Evolutionary conservation across 768 basidiomycete genomes (phyloP).

Genomic region (Russula vinacea): DNA sequence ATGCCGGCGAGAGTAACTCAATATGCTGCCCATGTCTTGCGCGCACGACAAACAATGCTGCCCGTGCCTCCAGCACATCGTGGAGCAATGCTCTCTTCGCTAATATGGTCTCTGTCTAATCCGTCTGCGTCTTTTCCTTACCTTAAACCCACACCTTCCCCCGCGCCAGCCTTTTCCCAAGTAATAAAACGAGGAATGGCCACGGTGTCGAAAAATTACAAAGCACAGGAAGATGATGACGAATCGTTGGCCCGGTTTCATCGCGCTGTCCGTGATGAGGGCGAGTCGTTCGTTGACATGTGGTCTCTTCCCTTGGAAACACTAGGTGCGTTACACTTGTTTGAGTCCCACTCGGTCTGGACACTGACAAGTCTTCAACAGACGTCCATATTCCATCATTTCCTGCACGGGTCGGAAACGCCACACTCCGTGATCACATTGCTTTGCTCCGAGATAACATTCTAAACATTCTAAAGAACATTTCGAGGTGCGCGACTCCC

Average conservation of each 20-base stretch:
- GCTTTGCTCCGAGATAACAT: constrained; percentile 18
- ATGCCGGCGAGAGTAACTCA: constrained; percentile 23
- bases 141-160: constrained; percentile 12
- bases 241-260: constrained; percentile 19
- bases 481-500: constrained; percentile 22
- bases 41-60: constrained; percentile 2
- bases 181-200: constrained; percentile 25
- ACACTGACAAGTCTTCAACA: background rate
- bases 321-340: constrained; percentile 18
- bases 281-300: constrained; percentile 11
- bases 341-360: background rate
- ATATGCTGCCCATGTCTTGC: constrained; percentile 15
- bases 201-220: background rate
- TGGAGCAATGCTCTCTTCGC: constrained; percentile 25
- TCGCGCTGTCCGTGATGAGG: constrained; percentile 22
- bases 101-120: constrained; percentile 30
- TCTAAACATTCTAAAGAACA: constrained; percentile 23
- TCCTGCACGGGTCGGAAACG: constrained; percentile 10
- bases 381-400: constrained; percentile 27
- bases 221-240: constrained; percentile 7
- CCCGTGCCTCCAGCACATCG: constrained; percentile 25
- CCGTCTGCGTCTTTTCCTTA: constrained; percentile 23
- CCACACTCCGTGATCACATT: constrained; percentile 21
- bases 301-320: constrained; percentile 24
- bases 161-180: constrained; percentile 14